phyloP scores from a whole-genome alignment of 495 filamentous ascomycete species.

The Trichodelitschia bisporula region DNA sequence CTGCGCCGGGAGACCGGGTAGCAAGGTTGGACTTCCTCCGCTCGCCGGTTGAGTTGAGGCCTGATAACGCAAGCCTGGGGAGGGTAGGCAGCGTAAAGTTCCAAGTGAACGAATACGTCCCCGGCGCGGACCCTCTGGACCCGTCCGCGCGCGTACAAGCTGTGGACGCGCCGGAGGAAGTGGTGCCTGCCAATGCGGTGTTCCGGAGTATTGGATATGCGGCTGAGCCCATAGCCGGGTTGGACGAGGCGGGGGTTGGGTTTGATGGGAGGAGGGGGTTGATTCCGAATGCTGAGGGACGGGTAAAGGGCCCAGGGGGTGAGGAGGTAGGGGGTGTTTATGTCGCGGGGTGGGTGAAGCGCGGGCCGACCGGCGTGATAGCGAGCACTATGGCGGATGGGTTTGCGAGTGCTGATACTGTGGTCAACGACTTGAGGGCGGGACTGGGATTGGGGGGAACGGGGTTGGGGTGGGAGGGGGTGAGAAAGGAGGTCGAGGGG shows the following conservation, averaged over 20 bases:
- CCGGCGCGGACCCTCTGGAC: constrained; percentile 23
- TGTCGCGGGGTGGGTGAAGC: constrained; percentile 90
- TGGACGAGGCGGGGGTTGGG: constrained; percentile 48
- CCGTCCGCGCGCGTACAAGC: constrained; percentile 24
- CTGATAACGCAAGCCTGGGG: constrained; percentile 18
- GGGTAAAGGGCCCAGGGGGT: constrained; percentile 22
- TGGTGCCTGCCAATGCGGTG: constrained; percentile 35
- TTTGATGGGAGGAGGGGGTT: constrained; percentile 52
- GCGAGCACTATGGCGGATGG: constrained; percentile 92
- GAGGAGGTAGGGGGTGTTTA: constrained; percentile 55
- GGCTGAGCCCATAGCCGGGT: constrained; percentile 47
- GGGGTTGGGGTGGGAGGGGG: constrained; percentile 45
- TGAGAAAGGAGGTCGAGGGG: constrained; percentile 28
- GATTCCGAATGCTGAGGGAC: constrained; percentile 58
- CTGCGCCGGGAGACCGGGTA: constrained; percentile 23
- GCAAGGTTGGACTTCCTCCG: constrained; percentile 49
- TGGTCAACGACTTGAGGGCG: constrained; percentile 41
- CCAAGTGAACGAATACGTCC: constrained; percentile 29
- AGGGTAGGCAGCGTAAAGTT: constrained; percentile 38
- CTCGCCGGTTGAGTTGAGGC: constrained; percentile 43
- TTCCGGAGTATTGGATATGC: constrained; percentile 90
- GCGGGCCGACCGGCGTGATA: constrained; percentile 86
- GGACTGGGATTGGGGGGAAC: constrained; percentile 16
- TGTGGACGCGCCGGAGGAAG: constrained; percentile 17
- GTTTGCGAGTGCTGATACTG: constrained; percentile 64